Evolutionary conservation across 148 eudicot genomes (phyloP).

Genomic region (Selenicereus undatus): DNA sequence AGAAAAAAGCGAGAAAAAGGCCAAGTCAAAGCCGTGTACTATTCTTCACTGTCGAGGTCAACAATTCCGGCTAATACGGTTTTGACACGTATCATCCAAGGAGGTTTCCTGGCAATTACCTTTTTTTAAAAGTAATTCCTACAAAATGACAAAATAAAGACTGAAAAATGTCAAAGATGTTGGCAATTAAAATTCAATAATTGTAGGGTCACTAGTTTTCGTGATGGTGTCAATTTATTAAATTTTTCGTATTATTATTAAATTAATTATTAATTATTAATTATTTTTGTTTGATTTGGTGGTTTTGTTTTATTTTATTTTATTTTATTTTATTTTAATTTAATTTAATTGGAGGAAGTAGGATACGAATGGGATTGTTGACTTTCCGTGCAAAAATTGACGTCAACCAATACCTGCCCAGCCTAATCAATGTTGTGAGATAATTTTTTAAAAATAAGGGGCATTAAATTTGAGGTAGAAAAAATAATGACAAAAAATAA

Average conservation of each 20-base stretch:
- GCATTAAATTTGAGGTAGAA: background rate
- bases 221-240: background rate
- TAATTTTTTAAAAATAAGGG: background rate
- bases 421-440: background rate
- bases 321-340: background rate
- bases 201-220: background rate
- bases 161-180: background rate
- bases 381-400: conserved; percentile 2
- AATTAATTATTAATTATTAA: background rate
- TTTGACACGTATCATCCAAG: background rate
- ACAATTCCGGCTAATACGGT: background rate
- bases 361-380: background rate
- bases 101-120: background rate
- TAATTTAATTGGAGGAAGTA: background rate
- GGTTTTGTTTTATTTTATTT: background rate
- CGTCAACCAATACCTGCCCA: conserved; percentile 1
- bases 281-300: too few species aligned
- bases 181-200: background rate
- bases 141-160: background rate
- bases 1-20: background rate
- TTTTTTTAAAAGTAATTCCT: background rate
- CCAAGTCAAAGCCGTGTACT: background rate
- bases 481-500: too few species aligned
- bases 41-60: background rate
- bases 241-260: background rate